A percentile compares a stretch with the other conserved stretches of the same genome.
These are phyloP conservation scores for Boletus bicolor DNA, from an alignment of 768 basidiomycete species.

Conservation along the genomic window DNA sequence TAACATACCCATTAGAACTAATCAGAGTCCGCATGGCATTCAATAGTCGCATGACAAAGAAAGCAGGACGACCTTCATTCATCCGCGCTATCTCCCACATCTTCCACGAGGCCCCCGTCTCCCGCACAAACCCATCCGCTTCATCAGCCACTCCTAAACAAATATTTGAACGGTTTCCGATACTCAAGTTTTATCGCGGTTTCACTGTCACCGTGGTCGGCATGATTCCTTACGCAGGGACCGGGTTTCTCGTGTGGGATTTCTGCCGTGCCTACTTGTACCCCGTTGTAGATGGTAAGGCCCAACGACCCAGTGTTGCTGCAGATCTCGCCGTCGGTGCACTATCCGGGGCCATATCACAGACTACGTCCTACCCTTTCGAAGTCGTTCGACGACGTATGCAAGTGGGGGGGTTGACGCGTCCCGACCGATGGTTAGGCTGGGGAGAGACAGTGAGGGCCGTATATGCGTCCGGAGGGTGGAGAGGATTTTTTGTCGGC, in stretches of 20 bases:
- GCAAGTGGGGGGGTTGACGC: constrained; percentile 89
- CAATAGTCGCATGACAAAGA: constrained; percentile 26
- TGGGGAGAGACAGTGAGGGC: constrained; percentile 72
- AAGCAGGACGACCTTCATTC: constrained; percentile 47
- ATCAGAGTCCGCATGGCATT: constrained; percentile 96
- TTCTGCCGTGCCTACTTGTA: constrained; percentile 61
- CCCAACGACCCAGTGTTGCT: constrained; percentile 38
- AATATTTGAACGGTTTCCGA: constrained; percentile 59
- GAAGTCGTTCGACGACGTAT: constrained; percentile 89
- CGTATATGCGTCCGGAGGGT: constrained; percentile 69
- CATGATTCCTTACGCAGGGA: constrained; percentile 95
- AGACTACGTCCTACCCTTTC: constrained; percentile 92
- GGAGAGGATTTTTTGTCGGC: constrained; percentile 89
- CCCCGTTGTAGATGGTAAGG: constrained; percentile 42
- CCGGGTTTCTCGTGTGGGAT: constrained; percentile 92
- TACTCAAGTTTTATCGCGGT: constrained; percentile 95
- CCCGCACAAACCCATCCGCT: constrained; percentile 18
- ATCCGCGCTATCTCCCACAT: constrained; percentile 57
- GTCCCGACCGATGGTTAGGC: constrained; percentile 71
- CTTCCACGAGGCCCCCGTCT: constrained; percentile 58
- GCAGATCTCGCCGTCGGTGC: constrained; percentile 84
- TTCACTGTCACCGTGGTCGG: constrained; percentile 89
- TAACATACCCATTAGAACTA: constrained; percentile 94
- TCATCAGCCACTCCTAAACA: constrained; percentile 22
- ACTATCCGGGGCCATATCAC: constrained; percentile 77